Conservation (phyloP, 2,329 filamentous ascomycete genomes). For the Fusarium sp. region DNA sequence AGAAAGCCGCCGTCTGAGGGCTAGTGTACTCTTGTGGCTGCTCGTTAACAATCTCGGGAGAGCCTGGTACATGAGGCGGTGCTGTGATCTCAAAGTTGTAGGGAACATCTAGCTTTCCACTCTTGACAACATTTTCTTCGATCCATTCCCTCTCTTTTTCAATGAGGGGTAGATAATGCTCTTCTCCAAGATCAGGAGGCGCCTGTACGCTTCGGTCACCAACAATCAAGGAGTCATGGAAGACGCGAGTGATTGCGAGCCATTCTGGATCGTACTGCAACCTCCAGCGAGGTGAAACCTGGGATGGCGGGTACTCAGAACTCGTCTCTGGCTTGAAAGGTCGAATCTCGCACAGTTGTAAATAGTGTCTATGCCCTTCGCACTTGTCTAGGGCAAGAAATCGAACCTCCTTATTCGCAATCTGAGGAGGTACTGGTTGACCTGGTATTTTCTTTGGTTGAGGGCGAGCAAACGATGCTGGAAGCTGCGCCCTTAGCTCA, state of each 20-base stretch:
- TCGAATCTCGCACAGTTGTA: constrained; percentile 77
- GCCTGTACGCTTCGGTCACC: constrained; percentile 65
- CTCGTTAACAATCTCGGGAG: constrained; percentile 66
- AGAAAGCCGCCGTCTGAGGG: constrained; percentile 85
- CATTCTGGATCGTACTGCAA: constrained; percentile 92
- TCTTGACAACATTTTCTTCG: constrained; percentile 74
- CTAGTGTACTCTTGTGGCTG: constrained; percentile 85
- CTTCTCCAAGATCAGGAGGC: constrained; percentile 72
- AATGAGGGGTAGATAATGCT: constrained; percentile 73
- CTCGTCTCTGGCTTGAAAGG: constrained; percentile 53
- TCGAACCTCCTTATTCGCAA: constrained; percentile 80
- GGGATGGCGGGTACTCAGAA: constrained; percentile 25
- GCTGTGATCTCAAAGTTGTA: constrained; percentile 82
- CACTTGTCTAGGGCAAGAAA: constrained; percentile 96
- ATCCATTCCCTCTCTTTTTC: constrained; percentile 81
- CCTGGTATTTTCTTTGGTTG: constrained; percentile 56
- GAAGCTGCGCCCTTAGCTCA: constrained; percentile 76
- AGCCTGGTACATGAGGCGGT: constrained; percentile 69
- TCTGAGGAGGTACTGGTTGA: constrained; percentile 73
- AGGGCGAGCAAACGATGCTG: constrained; percentile 73
- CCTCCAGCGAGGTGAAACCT: constrained; percentile 56
- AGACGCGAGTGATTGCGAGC: constrained; percentile 90
- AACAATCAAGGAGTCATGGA: constrained; percentile 71
- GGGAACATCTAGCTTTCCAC: constrained; percentile 73
- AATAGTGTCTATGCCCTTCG: constrained; percentile 78